Base-by-base conservation (phyloP, 2,329 filamentous ascomycete genomes). In the Aaosphaeria pasadenensis region DNA sequence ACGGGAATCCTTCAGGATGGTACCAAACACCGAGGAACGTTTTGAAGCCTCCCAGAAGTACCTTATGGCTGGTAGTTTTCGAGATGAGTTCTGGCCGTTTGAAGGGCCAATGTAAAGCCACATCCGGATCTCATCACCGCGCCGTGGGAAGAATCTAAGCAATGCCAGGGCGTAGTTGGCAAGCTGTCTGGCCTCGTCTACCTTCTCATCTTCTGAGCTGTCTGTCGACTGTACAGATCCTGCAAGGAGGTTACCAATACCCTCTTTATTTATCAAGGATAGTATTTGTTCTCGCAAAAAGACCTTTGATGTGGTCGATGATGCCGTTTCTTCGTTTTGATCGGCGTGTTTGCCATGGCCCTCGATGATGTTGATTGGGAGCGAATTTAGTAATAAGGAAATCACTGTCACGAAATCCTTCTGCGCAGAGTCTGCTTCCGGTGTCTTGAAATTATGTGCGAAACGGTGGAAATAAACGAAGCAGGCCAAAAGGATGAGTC, bases 111-210 rank as follows among this genome's bases (percentile, higher is more conserved):
- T 78, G 63, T 94, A 97, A 1, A 97, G 76, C 74, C 90, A 92
- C 89, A 97, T 95, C 24, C 91, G 86, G 51, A 96, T 95, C 50
- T 96, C 91, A 62, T 96, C 91, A 4, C 85, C 86, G 50, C 84
- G 81, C 5, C 79, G 75, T 6, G 92, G 91, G 56, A 97, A 97
- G 58, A 91, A 91, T 49, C 88, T 83, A 4, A 97, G 75, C 3
- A 99, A 74, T 0, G 89, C 91, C 36, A 97, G 76, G 3, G 91
- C 89, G 64, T 96, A 97, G 30, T 87, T 89, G 9, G 92, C 90
- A 36, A 96, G 76, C 9, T 89, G 74, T 56, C 86, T 87, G 2
- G 88, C 86, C 63, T 88, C 82, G 49, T 80, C 75, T 60, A 61
- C 74, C 63, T 55, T 71, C 52, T 58, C 62, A 5, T 64, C 62